Percentiles rank a stretch among this genome's conserved stretches.
Evolutionary conservation across 2,329 filamentous ascomycete genomes (phyloP).

Genomic region (Hypocrella siamensis): DNA sequence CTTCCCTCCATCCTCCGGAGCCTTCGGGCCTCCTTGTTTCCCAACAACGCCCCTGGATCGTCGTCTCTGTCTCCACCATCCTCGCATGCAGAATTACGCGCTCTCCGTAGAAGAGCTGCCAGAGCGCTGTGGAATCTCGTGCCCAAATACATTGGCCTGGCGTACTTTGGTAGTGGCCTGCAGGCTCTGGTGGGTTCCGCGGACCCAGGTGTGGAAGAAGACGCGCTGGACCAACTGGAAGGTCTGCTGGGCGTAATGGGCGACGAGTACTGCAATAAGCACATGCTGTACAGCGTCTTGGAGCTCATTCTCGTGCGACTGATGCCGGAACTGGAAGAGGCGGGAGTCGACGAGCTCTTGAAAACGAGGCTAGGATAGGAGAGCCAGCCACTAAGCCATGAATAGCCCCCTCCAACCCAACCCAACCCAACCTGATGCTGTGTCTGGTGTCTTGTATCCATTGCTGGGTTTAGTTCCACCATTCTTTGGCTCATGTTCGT

Average conservation of each 20-base stretch:
- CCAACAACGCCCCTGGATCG: conserved; percentile 61
- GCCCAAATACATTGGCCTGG: conserved; percentile 28
- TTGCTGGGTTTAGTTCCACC: too few relatives aligned
- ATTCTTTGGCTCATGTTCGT: too few relatives aligned
- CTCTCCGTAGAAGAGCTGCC: conserved; percentile 53
- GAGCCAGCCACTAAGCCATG: not conserved
- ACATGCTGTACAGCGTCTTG: conserved; percentile 67
- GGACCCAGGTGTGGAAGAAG: conserved; percentile 16
- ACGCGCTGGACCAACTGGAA: conserved; percentile 42
- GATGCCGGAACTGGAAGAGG: conserved; percentile 69
- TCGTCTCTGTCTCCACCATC: conserved; percentile 44
- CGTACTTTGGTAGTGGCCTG: conserved; percentile 32
- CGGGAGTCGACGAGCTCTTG: conserved; percentile 55
- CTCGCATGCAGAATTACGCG: conserved; percentile 40
- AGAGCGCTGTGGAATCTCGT: conserved; percentile 35
- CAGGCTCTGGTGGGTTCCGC: conserved; percentile 10
- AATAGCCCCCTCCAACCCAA: too few relatives aligned
- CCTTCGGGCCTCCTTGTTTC: conserved; percentile 68
- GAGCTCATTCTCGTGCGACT: conserved; percentile 71
- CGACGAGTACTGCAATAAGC: conserved; percentile 84
- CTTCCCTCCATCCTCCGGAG: conserved; percentile 53
- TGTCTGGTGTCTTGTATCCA: too few relatives aligned
- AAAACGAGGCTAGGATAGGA: conserved; percentile 44
- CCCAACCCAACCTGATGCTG: too few relatives aligned
- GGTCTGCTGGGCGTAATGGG: conserved; percentile 57